Base-by-base conservation (phyloP, 2,329 filamentous ascomycete species). In the Coniochaeta sp. region DNA sequence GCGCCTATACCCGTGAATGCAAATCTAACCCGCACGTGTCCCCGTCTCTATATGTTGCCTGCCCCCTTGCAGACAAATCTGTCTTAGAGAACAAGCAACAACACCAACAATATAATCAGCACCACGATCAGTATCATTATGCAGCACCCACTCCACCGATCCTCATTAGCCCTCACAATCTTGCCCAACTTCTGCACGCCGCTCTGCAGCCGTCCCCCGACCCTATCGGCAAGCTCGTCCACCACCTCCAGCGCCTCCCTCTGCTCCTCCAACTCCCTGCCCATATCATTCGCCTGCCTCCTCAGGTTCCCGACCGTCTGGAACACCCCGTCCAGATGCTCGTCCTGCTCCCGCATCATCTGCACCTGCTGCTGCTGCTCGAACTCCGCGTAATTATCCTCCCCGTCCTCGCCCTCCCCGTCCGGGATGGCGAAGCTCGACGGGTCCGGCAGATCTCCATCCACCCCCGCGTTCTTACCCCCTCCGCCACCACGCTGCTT, bases 191-290 rank as follows among this genome's bases (percentile, higher is more conserved):
- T 93, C 76, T 90, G 89, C 79, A 98, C 85, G 22, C 95, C 95
- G 60, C 82, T 91, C 76, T 91, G 86, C 68, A 99, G 75, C 71
- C 95, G 88, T 1, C 91, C 90, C 16, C 91, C 90, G 1, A 99
- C 92, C 36, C 93, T 83, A 72, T 98, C 93, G 4, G 91, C 91
- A 60, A 96, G 80, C 33, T 81, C 83, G 74, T 98, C 93, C 44
- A 96, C 89, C 58, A 90, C 87, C 64, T 95, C 88, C 61, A 99
- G 80, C 83, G 98, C 89, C 73, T 92, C 90, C 24, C 83, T 83
- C 80, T 99, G 95, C 77, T 99, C 95, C 75, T 97, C 96, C 54
- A 99, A 80, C 78, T 99, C 95, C 61, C 93, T 81, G 1, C 95
- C 93, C 93, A 99, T 99, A 67, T 92, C 90, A 74, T 96, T 88